phyloP scores from a whole-genome alignment of 495 filamentous ascomycete species.

The Aspergillus mulundensis region DNA sequence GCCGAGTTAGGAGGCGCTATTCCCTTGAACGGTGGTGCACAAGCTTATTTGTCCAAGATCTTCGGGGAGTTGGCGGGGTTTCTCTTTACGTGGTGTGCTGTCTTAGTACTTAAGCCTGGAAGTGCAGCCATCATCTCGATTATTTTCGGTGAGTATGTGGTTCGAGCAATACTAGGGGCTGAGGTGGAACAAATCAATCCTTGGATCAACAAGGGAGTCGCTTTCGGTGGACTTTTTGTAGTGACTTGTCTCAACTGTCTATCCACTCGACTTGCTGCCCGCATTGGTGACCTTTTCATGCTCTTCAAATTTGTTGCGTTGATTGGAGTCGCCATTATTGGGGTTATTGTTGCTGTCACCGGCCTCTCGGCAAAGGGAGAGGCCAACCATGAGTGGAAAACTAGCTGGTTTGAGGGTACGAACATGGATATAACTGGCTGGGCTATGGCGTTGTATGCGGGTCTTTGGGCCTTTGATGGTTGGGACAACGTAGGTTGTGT shows the following conservation, averaged over 20 bases:
- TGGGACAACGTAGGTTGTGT: constrained; percentile 87
- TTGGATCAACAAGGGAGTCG: constrained; percentile 90
- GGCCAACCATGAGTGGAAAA: constrained; percentile 85
- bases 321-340: constrained; percentile 79
- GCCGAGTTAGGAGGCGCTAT: constrained; percentile 95
- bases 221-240: constrained; percentile 64
- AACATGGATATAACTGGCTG: constrained; percentile 72
- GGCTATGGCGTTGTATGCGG: constrained; percentile 92
- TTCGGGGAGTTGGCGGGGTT: constrained; percentile 92
- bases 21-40: constrained; percentile 88
- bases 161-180: constrained; percentile 76
- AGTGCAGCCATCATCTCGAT: constrained; percentile 92
- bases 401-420: constrained; percentile 86
- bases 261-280: constrained; percentile 80
- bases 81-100: constrained; percentile 92
- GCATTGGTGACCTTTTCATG: constrained; percentile 87
- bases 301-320: constrained; percentile 93
- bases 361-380: constrained; percentile 71
- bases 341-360: constrained; percentile 85
- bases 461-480: constrained; percentile 96
- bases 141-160: constrained; percentile 95
- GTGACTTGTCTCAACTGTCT: constrained; percentile 87
- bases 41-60: constrained; percentile 91
- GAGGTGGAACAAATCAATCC: constrained; percentile 69
- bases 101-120: constrained; percentile 90